Evolutionary conservation across 164 flowering plant genomes (phyloP).

Genomic region (Pachysandra terminalis): DNA sequence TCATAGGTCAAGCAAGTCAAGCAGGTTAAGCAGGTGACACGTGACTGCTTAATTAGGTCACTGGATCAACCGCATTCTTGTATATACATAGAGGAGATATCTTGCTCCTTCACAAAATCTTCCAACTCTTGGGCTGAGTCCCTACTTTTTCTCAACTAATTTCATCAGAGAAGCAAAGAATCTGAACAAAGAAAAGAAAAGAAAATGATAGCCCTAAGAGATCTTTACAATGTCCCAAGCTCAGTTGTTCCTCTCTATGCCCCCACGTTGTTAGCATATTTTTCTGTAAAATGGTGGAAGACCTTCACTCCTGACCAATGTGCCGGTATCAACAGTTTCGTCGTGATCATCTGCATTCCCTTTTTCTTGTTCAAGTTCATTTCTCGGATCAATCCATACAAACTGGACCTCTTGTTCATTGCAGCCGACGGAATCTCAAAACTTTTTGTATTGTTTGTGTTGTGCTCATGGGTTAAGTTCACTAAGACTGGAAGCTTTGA

Average conservation of each 20-base stretch:
- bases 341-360: slow-evolving; percentile 35
- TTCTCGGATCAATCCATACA: slow-evolving; percentile 32
- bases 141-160: too few species aligned
- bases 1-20: too few species aligned
- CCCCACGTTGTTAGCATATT: slow-evolving; percentile 38
- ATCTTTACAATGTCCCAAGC: slow-evolving; percentile 30
- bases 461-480: slow-evolving; percentile 31
- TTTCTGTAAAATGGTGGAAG: slow-evolving; percentile 34
- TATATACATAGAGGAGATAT: too few species aligned
- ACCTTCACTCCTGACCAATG: slow-evolving; percentile 38
- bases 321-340: slow-evolving; percentile 40
- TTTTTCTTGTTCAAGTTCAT: slow-evolving; percentile 40
- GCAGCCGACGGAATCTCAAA: slow-evolving; percentile 36
- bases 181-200: slow-evolving; percentile 1
- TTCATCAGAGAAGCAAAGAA: too few species aligned
- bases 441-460: slow-evolving; percentile 11
- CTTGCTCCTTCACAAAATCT: too few species aligned
- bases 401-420: slow-evolving; percentile 29
- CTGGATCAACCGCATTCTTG: too few species aligned
- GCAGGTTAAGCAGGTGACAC: too few species aligned
- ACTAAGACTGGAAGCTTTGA: slow-evolving; percentile 24
- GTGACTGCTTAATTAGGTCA: too few species aligned
- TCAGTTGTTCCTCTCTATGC: slow-evolving; percentile 41
- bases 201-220: slow-evolving; percentile 27
- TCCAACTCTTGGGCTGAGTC: too few species aligned